These are phyloP conservation scores for Lactifluus rugatus DNA, from an alignment of 768 basidiomycete species.

Conservation along the genomic window DNA sequence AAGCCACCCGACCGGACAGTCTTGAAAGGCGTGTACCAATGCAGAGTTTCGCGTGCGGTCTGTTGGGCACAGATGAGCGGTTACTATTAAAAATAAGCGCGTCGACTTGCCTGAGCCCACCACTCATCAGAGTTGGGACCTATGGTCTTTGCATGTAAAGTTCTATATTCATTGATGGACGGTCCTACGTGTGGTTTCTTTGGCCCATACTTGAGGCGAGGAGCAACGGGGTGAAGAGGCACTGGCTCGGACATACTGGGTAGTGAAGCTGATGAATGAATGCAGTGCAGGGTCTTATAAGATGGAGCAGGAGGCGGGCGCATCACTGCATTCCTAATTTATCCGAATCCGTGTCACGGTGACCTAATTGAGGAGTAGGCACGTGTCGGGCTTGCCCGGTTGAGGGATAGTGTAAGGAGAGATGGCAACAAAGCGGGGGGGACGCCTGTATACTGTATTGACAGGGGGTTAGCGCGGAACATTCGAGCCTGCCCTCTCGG, in stretches of 20 bases:
- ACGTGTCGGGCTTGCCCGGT: not conserved
- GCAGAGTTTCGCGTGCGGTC: conserved; percentile 64
- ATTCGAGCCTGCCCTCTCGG: not conserved
- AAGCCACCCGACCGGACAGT: conserved; percentile 81
- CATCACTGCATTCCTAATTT: not conserved
- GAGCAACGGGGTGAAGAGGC: conserved; percentile 61
- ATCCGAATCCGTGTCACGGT: not conserved
- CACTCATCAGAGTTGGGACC: conserved; percentile 73
- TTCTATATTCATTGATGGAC: conserved; percentile 61
- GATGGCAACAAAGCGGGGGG: not conserved
- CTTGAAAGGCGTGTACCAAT: conserved; percentile 86
- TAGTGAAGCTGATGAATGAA: not conserved
- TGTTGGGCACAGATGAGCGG: conserved; percentile 22
- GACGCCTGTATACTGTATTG: not conserved
- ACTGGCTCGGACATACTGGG: conserved; percentile 24
- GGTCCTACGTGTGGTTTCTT: conserved; percentile 76
- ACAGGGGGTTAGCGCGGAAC: not conserved
- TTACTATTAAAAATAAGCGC: not conserved
- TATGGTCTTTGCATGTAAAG: conserved; percentile 58
- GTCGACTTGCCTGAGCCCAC: conserved; percentile 64
- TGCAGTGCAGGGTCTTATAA: not conserved
- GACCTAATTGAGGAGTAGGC: not conserved
- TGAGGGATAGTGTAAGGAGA: not conserved
- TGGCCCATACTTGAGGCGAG: conserved; percentile 52
- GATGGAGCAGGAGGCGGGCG: not conserved